A percentile compares a stretch with the other conserved stretches of the same genome.
These are phyloP conservation scores for Priceomyces haplophilus DNA, from an alignment of 805 yeast genomes.

Conservation along the genomic window DNA sequence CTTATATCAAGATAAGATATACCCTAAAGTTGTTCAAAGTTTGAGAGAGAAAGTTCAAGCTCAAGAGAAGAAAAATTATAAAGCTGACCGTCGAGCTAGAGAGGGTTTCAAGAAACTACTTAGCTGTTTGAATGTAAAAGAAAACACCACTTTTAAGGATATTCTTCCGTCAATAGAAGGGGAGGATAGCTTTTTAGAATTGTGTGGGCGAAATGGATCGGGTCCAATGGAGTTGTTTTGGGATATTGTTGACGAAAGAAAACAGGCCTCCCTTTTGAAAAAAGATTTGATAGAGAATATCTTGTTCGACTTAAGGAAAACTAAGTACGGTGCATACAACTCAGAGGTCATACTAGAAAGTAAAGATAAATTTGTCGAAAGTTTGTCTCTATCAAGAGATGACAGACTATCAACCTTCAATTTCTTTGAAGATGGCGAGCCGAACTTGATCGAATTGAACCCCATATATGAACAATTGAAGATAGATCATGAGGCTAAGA, in stretches of 20 bases:
- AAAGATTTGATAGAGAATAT: conserved; percentile 57
- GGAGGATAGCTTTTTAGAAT: conserved; percentile 53
- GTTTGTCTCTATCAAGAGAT: conserved; percentile 22
- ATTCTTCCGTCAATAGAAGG: conserved; percentile 49
- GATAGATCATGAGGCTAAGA: conserved; percentile 18
- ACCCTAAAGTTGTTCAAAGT: conserved; percentile 22
- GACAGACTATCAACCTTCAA: conserved; percentile 26
- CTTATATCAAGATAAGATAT: conserved; percentile 42
- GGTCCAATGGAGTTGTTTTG: conserved; percentile 72
- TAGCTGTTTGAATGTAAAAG: conserved; percentile 40
- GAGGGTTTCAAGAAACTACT: conserved; percentile 50
- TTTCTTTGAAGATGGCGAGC: conserved; percentile 4
- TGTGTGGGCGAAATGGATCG: conserved; percentile 78
- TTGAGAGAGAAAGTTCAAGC: conserved; percentile 19
- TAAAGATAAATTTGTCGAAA: conserved; percentile 18
- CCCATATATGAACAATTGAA: conserved; percentile 27
- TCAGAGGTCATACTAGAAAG: conserved; percentile 14
- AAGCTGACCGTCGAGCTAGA: conserved; percentile 64
- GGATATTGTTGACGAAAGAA: conserved; percentile 66
- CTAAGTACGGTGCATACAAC: conserved; percentile 15
- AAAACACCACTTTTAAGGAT: conserved; percentile 60
- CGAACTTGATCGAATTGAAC: conserved; percentile 9
- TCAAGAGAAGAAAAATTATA: conserved; percentile 41
- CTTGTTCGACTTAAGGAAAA: conserved; percentile 30
- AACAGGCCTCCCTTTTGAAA: conserved; percentile 52